Evolutionary conservation across 805 yeast species (phyloP).

Genomic region (Metschnikowia sp.): DNA sequence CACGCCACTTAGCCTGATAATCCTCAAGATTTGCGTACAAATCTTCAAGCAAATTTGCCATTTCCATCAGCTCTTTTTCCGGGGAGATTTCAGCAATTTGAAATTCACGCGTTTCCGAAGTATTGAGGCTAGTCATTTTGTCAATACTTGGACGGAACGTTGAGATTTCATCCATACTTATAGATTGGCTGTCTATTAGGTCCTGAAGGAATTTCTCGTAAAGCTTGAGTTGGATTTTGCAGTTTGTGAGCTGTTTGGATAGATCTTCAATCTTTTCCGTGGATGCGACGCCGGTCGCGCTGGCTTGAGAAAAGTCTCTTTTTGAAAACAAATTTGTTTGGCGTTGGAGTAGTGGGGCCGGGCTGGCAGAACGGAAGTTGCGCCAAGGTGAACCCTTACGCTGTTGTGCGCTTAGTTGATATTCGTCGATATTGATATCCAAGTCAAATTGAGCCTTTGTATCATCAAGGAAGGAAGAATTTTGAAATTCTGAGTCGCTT

Average conservation of each 20-base stretch:
- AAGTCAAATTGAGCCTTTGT: slow-evolving; percentile 17
- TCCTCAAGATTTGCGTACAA: slow-evolving; percentile 34
- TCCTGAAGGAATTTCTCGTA: slow-evolving; percentile 40
- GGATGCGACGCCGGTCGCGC: slow-evolving; percentile 7
- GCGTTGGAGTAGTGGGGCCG: slow-evolving; percentile 9
- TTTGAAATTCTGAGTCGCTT: slow-evolving; percentile 11
- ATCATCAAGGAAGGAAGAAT: slow-evolving; percentile 16
- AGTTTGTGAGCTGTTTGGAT: slow-evolving; percentile 29
- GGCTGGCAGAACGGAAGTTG: slow-evolving; percentile 10
- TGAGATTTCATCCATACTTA: slow-evolving; percentile 21
- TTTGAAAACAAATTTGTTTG: slow-evolving; percentile 7
- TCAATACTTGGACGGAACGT: slow-evolving; percentile 22
- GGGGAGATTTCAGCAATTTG: slow-evolving; percentile 10
- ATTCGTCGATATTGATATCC: slow-evolving; percentile 18
- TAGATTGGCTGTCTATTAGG: slow-evolving; percentile 22
- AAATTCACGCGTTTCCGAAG: neutral
- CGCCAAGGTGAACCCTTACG: slow-evolving; percentile 11
- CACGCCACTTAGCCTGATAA: slow-evolving; percentile 30
- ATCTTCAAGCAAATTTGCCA: slow-evolving; percentile 36
- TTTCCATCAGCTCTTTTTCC: slow-evolving; percentile 31
- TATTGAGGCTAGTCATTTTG: slow-evolving; percentile 10
- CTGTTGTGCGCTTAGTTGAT: slow-evolving; percentile 3
- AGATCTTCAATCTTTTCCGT: slow-evolving; percentile 15
- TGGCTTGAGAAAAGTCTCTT: slow-evolving; percentile 8
- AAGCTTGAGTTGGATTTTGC: slow-evolving; percentile 36